Percentiles rank a stretch among this genome's conserved stretches.
Evolutionary conservation across 2,329 filamentous ascomycete genomes (phyloP).

Genomic region (Sporothrix brasiliensis): DNA sequence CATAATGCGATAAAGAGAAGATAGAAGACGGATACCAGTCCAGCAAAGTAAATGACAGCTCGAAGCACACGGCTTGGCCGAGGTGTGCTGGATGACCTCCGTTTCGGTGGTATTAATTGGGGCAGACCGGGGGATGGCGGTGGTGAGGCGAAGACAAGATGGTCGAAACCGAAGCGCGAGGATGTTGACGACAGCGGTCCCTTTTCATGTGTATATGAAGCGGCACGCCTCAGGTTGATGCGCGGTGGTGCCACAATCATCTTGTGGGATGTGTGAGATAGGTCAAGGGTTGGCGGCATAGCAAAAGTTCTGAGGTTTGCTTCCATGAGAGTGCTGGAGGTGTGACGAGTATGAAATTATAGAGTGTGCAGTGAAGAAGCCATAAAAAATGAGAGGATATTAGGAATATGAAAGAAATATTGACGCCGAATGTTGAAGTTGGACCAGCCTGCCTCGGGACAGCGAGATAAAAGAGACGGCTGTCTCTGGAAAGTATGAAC

Average conservation of each 20-base stretch:
- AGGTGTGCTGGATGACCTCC: constrained; percentile 61
- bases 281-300: constrained; percentile 54
- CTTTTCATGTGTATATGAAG: constrained; percentile 60
- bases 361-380: not conserved
- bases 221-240: constrained; percentile 61
- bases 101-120: constrained; percentile 58
- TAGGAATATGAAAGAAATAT: not conserved
- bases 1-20: constrained; percentile 46
- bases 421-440: not conserved
- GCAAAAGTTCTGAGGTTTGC: constrained; percentile 29
- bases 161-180: constrained; percentile 67
- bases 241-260: constrained; percentile 58
- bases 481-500: not conserved
- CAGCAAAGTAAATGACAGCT: constrained; percentile 56
- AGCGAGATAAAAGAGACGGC: not conserved
- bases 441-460: constrained; percentile 4
- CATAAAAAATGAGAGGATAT: not conserved
- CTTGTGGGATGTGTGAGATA: constrained; percentile 51
- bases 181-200: constrained; percentile 61
- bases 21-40: constrained; percentile 57
- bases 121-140: constrained; percentile 72
- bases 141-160: constrained; percentile 67
- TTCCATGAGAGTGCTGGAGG: not conserved
- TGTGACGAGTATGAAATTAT: not conserved
- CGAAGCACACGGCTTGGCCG: constrained; percentile 62